Conservation (phyloP, 495 filamentous ascomycete genomes). For the Neurospora sp. region DNA sequence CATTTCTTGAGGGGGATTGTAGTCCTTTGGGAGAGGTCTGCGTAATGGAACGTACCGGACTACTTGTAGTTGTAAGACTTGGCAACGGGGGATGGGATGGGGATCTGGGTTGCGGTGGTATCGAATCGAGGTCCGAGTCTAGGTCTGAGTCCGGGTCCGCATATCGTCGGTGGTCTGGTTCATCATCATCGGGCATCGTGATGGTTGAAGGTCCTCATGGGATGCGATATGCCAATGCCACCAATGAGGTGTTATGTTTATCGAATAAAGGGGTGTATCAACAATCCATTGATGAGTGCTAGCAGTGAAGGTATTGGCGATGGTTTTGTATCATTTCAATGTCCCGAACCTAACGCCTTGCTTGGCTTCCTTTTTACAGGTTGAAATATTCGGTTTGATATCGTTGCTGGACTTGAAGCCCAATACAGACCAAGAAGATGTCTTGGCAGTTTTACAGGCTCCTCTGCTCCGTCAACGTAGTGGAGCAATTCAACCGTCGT, state of each 20-base stretch:
- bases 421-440: neutral
- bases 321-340: neutral
- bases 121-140: neutral
- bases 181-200: neutral
- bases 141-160: neutral
- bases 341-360: neutral
- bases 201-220: neutral
- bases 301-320: neutral
- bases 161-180: neutral
- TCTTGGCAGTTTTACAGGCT: neutral
- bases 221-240: neutral
- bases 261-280: neutral
- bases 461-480: neutral
- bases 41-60: neutral
- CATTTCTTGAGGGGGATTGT: neutral
- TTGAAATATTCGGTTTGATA: neutral
- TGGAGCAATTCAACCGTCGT: neutral
- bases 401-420: neutral
- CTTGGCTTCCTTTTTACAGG: neutral
- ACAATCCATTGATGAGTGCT: neutral
- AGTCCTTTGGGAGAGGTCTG: neutral
- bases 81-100: neutral
- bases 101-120: neutral
- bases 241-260: neutral
- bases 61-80: neutral